Evolutionary conservation across 148 eudicot genomes (phyloP).

Genomic region (Vaccinium myrtillus): DNA sequence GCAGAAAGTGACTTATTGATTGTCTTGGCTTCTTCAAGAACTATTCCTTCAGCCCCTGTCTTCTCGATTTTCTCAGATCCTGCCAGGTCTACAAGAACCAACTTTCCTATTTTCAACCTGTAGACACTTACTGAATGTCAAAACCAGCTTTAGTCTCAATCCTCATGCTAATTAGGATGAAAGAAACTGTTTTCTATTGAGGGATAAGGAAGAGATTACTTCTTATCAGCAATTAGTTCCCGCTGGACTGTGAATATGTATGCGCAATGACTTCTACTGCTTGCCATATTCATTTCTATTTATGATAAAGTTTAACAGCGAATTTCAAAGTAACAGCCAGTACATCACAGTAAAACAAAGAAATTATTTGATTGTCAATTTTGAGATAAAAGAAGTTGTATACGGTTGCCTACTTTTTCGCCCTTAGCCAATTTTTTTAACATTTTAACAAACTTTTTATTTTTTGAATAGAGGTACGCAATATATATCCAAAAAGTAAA

Average conservation of each 20-base stretch:
- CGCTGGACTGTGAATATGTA: constrained; percentile 68
- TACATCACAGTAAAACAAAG: not conserved
- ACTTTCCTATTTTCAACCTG: constrained; percentile 65
- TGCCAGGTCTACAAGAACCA: constrained; percentile 88
- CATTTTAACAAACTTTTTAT: too few relatives aligned
- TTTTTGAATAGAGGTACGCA: too few relatives aligned
- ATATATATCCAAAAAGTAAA: too few relatives aligned
- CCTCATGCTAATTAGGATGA: not conserved
- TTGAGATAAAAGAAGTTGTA: too few relatives aligned
- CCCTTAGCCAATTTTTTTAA: too few relatives aligned
- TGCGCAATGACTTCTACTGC: constrained; percentile 91
- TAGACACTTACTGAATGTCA: constrained; percentile 15
- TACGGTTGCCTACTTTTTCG: too few relatives aligned
- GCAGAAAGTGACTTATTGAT: constrained; percentile 89
- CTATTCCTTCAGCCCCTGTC: constrained; percentile 88
- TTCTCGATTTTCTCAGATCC: constrained; percentile 93
- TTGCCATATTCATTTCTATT: constrained; percentile 87
- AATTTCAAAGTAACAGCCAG: not conserved
- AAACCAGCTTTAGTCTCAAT: constrained; percentile 7
- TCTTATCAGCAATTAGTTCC: constrained; percentile 51
- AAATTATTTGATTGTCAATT: too few relatives aligned
- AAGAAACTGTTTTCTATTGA: not conserved
- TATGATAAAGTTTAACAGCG: constrained; percentile 23
- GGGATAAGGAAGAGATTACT: constrained; percentile 33
- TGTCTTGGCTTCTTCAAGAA: constrained; percentile 90